phyloP scores from a whole-genome alignment of 805 yeast species.

The Deakozyma indianensis region DNA sequence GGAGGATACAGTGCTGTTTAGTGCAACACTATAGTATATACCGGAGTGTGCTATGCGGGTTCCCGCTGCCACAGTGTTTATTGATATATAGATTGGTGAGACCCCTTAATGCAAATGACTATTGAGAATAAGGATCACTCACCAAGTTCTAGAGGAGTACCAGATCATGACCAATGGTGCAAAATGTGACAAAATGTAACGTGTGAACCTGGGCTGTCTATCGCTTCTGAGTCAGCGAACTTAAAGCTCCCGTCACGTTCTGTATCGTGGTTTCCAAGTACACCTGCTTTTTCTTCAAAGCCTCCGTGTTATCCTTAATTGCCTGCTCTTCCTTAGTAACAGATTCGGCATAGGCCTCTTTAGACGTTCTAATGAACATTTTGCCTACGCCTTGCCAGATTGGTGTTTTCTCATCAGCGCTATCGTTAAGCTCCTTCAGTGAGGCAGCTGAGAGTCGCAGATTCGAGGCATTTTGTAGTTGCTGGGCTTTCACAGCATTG shows the following conservation, averaged over 20 bases:
- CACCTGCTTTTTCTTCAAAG: constrained; percentile 50
- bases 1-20: constrained; percentile 93
- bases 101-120: too few species aligned
- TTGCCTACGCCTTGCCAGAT: constrained; percentile 86
- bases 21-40: too few species aligned
- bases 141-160: too few species aligned
- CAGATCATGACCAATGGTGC: too few species aligned
- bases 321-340: constrained; percentile 38
- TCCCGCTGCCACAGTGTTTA: too few species aligned
- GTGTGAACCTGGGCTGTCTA: too few species aligned
- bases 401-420: constrained; percentile 26
- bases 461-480: constrained; percentile 34
- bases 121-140: too few species aligned
- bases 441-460: constrained; percentile 43
- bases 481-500: constrained; percentile 36
- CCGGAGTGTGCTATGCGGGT: too few species aligned
- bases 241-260: constrained; percentile 53
- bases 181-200: too few species aligned
- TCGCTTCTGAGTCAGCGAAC: constrained; percentile 21
- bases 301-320: constrained; percentile 43
- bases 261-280: constrained; percentile 68
- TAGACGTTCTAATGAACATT: constrained; percentile 32
- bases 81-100: too few species aligned
- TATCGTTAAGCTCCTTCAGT: constrained; percentile 35
- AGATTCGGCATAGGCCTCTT: constrained; percentile 31